Evolutionary conservation across 2,329 filamentous ascomycete species (phyloP).

Genomic region (Aspergillus phoenicis): DNA sequence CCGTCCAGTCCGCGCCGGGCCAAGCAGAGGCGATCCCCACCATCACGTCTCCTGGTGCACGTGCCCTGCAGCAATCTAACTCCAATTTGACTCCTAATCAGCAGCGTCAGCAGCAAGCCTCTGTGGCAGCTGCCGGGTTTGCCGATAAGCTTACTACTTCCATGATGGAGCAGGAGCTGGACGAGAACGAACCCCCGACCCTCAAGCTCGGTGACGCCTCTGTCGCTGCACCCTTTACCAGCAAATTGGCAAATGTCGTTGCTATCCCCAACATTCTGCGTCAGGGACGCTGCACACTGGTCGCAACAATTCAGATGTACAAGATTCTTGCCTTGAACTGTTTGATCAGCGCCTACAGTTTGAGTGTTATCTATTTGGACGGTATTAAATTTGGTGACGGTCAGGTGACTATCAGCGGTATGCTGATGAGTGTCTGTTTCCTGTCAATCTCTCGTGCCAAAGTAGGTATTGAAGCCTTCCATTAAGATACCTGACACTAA

Average conservation of each 20-base stretch:
- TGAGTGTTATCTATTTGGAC: slow-evolving; percentile 94
- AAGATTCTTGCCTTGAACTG: slow-evolving; percentile 98
- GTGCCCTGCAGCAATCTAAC: slow-evolving; percentile 56
- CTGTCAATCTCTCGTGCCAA: slow-evolving; percentile 96
- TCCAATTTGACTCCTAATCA: slow-evolving; percentile 55
- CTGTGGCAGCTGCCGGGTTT: slow-evolving; percentile 72
- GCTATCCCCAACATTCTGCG: slow-evolving; percentile 98
- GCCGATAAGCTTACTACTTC: slow-evolving; percentile 82
- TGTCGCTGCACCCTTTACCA: slow-evolving; percentile 95
- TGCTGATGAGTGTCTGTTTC: slow-evolving; percentile 99
- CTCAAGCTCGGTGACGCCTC: slow-evolving; percentile 98
- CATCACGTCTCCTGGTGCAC: slow-evolving; percentile 67
- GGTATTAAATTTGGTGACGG: slow-evolving; percentile 99
- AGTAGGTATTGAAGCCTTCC: slow-evolving; percentile 44
- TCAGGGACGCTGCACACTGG: slow-evolving; percentile 94
- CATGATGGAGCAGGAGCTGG: slow-evolving; percentile 89
- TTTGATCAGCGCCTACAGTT: slow-evolving; percentile 93
- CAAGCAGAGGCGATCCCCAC: slow-evolving; percentile 63
- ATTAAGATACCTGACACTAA: slow-evolving; percentile 15
- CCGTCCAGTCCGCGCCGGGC: slow-evolving; percentile 53
- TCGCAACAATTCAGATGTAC: slow-evolving; percentile 99
- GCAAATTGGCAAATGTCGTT: slow-evolving; percentile 94
- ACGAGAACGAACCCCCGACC: slow-evolving; percentile 86
- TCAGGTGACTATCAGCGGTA: slow-evolving; percentile 97
- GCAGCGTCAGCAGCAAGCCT: slow-evolving; percentile 58